Evolutionary conservation across 2,329 filamentous ascomycete genomes (phyloP).

Genomic region (Botrytis byssoidea): DNA sequence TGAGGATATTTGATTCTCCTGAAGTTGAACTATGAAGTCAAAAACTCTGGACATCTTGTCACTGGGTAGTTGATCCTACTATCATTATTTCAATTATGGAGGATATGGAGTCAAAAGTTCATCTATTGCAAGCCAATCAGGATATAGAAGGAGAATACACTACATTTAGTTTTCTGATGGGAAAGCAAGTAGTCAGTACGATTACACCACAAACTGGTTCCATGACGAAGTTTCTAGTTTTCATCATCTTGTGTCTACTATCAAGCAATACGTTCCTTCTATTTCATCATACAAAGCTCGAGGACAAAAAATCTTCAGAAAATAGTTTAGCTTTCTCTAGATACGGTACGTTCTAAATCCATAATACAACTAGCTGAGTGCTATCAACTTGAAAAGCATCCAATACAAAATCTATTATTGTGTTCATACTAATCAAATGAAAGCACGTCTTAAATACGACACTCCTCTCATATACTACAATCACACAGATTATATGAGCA

Average conservation of each 20-base stretch:
- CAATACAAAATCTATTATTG: not conserved
- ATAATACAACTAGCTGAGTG: not conserved
- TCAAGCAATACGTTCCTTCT: not conserved
- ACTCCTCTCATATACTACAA: constrained; percentile 15
- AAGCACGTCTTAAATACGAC: constrained; percentile 2
- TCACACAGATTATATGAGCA: constrained; percentile 10
- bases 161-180: not conserved
- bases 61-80: not conserved
- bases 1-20: too few species aligned
- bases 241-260: not conserved
- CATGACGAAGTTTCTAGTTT: not conserved
- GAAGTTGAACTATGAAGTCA: not conserved
- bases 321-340: not conserved
- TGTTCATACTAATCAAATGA: not conserved
- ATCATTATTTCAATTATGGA: not conserved
- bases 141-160: not conserved
- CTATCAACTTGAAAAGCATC: not conserved
- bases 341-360: not conserved
- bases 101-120: not conserved
- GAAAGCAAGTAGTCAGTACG: not conserved
- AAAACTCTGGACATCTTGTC: not conserved
- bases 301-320: not conserved
- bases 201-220: not conserved
- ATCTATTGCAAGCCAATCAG: not conserved
- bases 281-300: not conserved